A percentile compares a stretch with the other conserved stretches of the same genome.
These are phyloP conservation scores for Kazachstania africana DNA, from an alignment of 805 yeast species.

Conservation along the genomic window DNA sequence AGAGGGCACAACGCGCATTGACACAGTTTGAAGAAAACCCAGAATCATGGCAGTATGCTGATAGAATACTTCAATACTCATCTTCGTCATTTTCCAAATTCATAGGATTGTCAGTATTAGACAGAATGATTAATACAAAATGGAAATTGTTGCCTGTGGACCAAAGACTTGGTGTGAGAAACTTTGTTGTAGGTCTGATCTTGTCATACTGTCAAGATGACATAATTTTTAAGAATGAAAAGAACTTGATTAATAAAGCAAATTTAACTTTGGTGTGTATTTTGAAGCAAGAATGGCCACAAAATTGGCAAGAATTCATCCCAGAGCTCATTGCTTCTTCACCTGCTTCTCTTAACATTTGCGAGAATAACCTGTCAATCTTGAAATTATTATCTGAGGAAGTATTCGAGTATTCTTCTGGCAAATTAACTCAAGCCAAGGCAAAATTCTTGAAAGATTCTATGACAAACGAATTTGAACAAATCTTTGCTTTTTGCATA, in stretches of 20 bases:
- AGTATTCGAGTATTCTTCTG: constrained; percentile 84
- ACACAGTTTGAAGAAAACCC: constrained; percentile 84
- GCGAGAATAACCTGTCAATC: constrained; percentile 92
- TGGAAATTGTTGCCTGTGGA: constrained; percentile 86
- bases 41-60: constrained; percentile 88
- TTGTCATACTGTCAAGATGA: constrained; percentile 79
- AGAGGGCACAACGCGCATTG: constrained; percentile 54
- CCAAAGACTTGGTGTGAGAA: constrained; percentile 82
- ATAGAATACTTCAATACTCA: constrained; percentile 67
- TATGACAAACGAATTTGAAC: constrained; percentile 80
- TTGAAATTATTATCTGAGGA: constrained; percentile 81
- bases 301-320: constrained; percentile 89
- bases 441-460: constrained; percentile 65
- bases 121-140: constrained; percentile 72
- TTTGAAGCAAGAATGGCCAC: constrained; percentile 96
- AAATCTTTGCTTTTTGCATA: constrained; percentile 79
- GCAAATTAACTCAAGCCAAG: constrained; percentile 90
- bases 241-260: constrained; percentile 77
- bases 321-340: constrained; percentile 82
- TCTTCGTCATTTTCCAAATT: constrained; percentile 75
- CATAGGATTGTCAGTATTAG: constrained; percentile 80
- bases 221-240: constrained; percentile 48
- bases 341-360: constrained; percentile 73
- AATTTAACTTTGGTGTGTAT: constrained; percentile 87
- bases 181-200: constrained; percentile 86